Evolutionary conservation across 176 grass and related monocot species (phyloP).

Genomic region (Aegilops speltoides): DNA sequence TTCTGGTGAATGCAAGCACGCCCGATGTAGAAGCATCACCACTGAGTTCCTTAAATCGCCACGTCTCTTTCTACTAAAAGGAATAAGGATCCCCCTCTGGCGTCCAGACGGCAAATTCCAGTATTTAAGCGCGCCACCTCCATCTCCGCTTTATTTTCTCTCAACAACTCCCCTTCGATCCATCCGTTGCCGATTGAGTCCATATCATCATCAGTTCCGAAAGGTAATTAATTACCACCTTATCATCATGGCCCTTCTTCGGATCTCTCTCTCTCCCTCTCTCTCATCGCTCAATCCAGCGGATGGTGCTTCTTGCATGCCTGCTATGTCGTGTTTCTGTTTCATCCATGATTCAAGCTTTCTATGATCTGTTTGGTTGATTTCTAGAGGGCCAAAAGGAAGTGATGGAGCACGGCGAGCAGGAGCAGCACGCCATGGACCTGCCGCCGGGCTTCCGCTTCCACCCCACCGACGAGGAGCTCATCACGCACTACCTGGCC

Average conservation of each 20-base stretch:
- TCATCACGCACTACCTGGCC: conserved; percentile 79
- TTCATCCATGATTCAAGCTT: not conserved
- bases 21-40: not conserved
- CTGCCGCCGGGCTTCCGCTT: conserved; percentile 76
- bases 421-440: conserved; percentile 48
- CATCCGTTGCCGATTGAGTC: not conserved
- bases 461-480: conserved; percentile 82
- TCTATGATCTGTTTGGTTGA: not conserved
- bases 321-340: not conserved
- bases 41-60: conserved; percentile 33
- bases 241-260: not conserved
- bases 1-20: not conserved
- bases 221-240: conserved; percentile 25
- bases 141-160: conserved; percentile 29
- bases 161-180: conserved; percentile 9
- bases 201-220: conserved; percentile 13
- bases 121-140: conserved; percentile 38
- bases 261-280: not conserved
- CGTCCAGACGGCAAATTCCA: not conserved
- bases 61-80: conserved; percentile 63
- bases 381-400: not conserved
- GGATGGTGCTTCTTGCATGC: not conserved
- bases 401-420: conserved; percentile 31
- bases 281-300: not conserved
- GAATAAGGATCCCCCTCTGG: not conserved